A percentile compares a stretch with the other conserved stretches of the same genome.
phyloP scores from a whole-genome alignment of 192 early-diverging fungal species.

The Backusella mclennaniae region DNA sequence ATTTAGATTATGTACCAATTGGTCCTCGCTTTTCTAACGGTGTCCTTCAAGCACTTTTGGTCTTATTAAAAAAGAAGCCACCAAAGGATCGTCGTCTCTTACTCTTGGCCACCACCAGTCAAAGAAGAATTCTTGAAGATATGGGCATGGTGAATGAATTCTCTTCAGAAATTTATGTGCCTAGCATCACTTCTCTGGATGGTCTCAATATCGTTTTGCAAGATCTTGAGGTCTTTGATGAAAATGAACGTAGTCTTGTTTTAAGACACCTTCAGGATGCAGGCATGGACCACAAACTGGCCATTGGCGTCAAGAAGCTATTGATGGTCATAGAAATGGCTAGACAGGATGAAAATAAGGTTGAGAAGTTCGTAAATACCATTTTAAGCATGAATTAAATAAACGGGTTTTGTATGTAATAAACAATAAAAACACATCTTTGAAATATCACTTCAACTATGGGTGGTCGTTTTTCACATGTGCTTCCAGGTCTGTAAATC shows the following conservation, averaged over 20 bases:
- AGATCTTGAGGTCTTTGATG: conserved; percentile 67
- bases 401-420: neutral
- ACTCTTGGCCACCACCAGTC: conserved; percentile 87
- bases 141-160: conserved; percentile 90
- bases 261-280: conserved; percentile 52
- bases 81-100: conserved; percentile 83
- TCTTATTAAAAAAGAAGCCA: conserved; percentile 90
- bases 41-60: conserved; percentile 89
- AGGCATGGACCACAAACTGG: conserved; percentile 57
- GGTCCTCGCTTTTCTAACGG: conserved; percentile 94
- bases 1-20: conserved; percentile 87
- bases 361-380: conserved; percentile 72
- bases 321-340: conserved; percentile 92
- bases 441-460: neutral
- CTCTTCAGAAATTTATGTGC: conserved; percentile 80
- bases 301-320: conserved; percentile 90
- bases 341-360: conserved; percentile 77
- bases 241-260: conserved; percentile 58
- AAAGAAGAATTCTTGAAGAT: conserved; percentile 74
- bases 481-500: no score
- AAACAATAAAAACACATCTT: neutral
- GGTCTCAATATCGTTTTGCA: conserved; percentile 72
- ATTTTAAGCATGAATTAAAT: conserved; percentile 23
- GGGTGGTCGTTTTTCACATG: no score
- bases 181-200: conserved; percentile 68